Evolutionary conservation across 2,329 filamentous ascomycete species (phyloP).

Genomic region (Neurospora sp.): DNA sequence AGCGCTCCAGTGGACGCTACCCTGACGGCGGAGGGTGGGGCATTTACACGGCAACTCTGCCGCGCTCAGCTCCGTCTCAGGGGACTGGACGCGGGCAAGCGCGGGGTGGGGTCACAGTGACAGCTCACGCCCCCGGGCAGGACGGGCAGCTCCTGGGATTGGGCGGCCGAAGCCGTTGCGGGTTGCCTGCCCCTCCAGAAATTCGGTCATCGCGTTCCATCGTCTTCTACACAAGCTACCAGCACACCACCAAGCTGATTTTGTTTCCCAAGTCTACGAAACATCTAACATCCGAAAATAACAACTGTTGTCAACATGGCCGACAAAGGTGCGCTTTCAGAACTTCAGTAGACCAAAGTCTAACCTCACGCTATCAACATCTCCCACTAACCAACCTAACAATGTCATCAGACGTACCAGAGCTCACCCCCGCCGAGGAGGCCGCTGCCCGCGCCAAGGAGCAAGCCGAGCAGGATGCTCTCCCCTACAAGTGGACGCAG

Average conservation of each 20-base stretch:
- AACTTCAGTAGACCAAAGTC: neutral
- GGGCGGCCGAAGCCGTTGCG: neutral
- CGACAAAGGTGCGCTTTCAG: slow-evolving; percentile 26
- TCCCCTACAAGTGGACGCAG: slow-evolving; percentile 97
- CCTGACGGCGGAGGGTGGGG: neutral
- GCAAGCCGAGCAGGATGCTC: slow-evolving; percentile 73
- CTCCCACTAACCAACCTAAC: slow-evolving; percentile 13
- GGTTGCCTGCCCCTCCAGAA: neutral
- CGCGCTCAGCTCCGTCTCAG: neutral
- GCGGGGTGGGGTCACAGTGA: neutral
- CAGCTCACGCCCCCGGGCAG: neutral
- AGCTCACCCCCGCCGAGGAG: slow-evolving; percentile 45
- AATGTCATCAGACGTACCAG: slow-evolving; percentile 23
- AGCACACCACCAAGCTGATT: neutral
- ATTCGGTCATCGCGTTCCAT: neutral
- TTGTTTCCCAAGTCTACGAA: neutral
- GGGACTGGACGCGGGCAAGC: neutral
- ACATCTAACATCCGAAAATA: neutral
- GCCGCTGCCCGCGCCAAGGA: slow-evolving; percentile 60
- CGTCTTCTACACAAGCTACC: neutral
- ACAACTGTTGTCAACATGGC: slow-evolving; percentile 25
- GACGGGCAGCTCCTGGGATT: neutral
- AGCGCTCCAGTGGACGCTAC: neutral
- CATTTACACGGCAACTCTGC: neutral
- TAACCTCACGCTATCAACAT: slow-evolving; percentile 4